Evolutionary conservation across 768 basidiomycete genomes (phyloP), one percentile per base, ranked within the genome.

Genomic region (Coprinopsis sp.): DNA sequence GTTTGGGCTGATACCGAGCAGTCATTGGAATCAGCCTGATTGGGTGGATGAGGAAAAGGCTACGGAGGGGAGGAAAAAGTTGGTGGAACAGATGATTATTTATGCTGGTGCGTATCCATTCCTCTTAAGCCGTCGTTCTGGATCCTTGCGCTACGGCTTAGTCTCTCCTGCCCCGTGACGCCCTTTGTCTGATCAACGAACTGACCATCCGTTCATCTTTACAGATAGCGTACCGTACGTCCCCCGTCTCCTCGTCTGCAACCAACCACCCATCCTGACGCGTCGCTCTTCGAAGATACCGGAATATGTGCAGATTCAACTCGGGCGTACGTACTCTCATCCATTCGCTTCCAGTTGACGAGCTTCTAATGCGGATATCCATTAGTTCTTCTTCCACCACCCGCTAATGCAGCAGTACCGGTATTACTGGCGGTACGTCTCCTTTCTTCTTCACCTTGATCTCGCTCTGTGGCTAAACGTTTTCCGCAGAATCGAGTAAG

Each of bases 231-330:
- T 87, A 18, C 70, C 85, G 84, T 87, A 64, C 51, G 83, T 6
- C 29, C 16, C 34, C n/a, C 33, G 28, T n/a, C 22, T 31, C 37
- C 16, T 31, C 21, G 10, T 29, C 28, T 10, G 33, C 28, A 19
- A 21, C 24, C 16, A 22, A 24, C 25, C 46, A 25, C 12, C n/a
- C 24, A 33, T 10, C n/a, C 29, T 29, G 12, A 25, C 25, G n/a
- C 16, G 6, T 13, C 21, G 39, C 37, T 16, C 24, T 40, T 39
- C 40, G 18, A 54, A 84, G 80, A 23, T 95, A 96, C 59, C 82
- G 93, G 33, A 92, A 95, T 55, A 96, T 96, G 94, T 96, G 94
- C 65, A 81, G 94, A 10, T 97, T 84, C 66, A 91, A 94, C 66
- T 92, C 89, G 37, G 91, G 90, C 23, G 89, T 91, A 64, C 52